Base-by-base conservation (phyloP, 495 filamentous ascomycete genomes). In the Polyplosphaeria fusca region DNA sequence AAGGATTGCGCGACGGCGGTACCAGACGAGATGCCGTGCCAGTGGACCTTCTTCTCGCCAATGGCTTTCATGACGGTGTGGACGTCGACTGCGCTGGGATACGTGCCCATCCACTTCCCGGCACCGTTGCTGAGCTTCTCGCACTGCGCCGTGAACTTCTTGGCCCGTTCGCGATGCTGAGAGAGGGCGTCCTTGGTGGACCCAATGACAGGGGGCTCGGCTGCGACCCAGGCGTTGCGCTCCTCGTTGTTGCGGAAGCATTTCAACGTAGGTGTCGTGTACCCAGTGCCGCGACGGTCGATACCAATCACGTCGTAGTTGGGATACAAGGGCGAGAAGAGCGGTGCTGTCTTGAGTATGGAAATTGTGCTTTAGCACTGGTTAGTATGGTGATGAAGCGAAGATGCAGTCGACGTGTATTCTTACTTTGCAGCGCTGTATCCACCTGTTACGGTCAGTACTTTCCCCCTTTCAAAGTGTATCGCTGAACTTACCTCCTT, bases 61-160 rank as follows among this genome's bases (percentile, higher is more conserved):
- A 47, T 47, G 12, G 44, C 44, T 47, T 30, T 47, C 44, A 47
- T 47, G 44, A 47, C 44, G 14, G 44, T 47, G 22, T 47, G 20
- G 22, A 47, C 18, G 26, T 47, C 44, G 4, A 47, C 44, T 9
- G 44, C 44, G 26, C 44, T 47, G 5, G 44, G 44, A 22, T 47
- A 47, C 5, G 44, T 47, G 20, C 44, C 44, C 22, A 30, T 5
- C 44, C 44, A 47, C 18, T 47, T 47, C 4, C 11, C 22, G 14
- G 44, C 44, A 30, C 26, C 26, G 7, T 23, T 23, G 19, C 12
- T 27, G 13, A 26, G 18, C 7, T 30, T 26, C 22, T 5, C 44
- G 44, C 44, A 47, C 13, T 47, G 20, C 26, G 25, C 14, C 22
- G 44, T 19, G 44, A 47, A 47, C 23, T 13, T 25, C 26, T 47